These are phyloP conservation scores for Cyphellophora attinorum DNA, from an alignment of 2,329 filamentous ascomycete genomes.

Conservation along the genomic window DNA sequence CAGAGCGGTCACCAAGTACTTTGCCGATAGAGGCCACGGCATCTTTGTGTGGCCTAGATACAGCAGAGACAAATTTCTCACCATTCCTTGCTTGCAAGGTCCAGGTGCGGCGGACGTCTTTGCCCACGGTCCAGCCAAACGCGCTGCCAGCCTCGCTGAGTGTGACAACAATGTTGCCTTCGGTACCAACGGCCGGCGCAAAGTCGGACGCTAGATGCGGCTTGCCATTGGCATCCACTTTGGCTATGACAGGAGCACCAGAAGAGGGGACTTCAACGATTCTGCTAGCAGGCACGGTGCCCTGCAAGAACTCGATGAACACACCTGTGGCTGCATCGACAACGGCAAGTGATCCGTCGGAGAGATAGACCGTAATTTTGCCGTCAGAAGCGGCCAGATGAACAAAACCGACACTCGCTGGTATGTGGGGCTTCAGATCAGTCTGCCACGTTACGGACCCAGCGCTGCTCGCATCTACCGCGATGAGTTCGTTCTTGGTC, in stretches of 20 bases:
- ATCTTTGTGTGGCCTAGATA: slow-evolving; percentile 63
- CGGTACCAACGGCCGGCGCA: slow-evolving; percentile 18
- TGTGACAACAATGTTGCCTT: slow-evolving; percentile 30
- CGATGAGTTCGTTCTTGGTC: slow-evolving; percentile 66
- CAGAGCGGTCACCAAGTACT: slow-evolving; percentile 82
- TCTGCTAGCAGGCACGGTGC: slow-evolving; percentile 10
- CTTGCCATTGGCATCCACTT: slow-evolving; percentile 26
- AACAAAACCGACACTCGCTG: slow-evolving; percentile 50
- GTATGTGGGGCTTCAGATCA: slow-evolving; percentile 48
- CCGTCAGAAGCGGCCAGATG: slow-evolving; percentile 56
- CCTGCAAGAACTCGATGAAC: slow-evolving; percentile 22
- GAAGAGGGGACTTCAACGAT: slow-evolving; percentile 14
- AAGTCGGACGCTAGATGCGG: slow-evolving; percentile 21
- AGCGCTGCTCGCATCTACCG: slow-evolving; percentile 64
- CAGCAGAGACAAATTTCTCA: slow-evolving; percentile 60
- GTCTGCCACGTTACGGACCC: slow-evolving; percentile 69
- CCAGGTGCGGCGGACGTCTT: slow-evolving; percentile 50
- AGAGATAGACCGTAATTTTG: slow-evolving; percentile 48
- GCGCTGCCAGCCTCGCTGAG: slow-evolving; percentile 28
- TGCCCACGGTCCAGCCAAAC: slow-evolving; percentile 31
- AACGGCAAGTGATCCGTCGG: slow-evolving; percentile 53
- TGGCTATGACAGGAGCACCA: slow-evolving; percentile 19
- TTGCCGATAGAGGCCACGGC: slow-evolving; percentile 91
- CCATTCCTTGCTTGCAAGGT: slow-evolving; percentile 57
- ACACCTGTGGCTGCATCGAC: slow-evolving; percentile 35